phyloP scores from a whole-genome alignment of 2,329 filamentous ascomycete genomes.

The Diaporthe vexans region DNA sequence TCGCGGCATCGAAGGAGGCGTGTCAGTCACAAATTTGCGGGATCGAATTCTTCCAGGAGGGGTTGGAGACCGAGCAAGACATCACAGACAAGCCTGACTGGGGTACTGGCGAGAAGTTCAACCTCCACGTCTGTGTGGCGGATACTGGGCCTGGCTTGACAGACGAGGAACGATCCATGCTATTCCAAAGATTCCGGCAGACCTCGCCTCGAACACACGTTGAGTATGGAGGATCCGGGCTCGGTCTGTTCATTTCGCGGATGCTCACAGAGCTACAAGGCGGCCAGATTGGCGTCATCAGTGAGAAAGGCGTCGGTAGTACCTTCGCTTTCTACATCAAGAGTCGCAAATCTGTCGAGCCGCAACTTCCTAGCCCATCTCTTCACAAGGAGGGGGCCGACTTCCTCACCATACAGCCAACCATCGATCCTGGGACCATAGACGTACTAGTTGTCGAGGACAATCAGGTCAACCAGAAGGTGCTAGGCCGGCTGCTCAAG shows the following conservation, averaged over 20 bases:
- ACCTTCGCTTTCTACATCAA: conserved; percentile 85
- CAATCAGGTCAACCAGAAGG: conserved; percentile 76
- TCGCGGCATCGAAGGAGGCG: conserved; percentile 73
- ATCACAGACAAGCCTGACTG: conserved; percentile 73
- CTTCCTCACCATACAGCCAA: conserved; percentile 39
- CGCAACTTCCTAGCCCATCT: conserved; percentile 49
- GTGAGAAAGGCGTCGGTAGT: conserved; percentile 76
- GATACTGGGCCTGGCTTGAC: conserved; percentile 81
- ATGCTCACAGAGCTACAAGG: conserved; percentile 83
- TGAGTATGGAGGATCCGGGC: conserved; percentile 83
- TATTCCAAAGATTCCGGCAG: conserved; percentile 86
- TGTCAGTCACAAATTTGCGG: conserved; percentile 56
- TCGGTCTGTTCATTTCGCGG: conserved; percentile 84
- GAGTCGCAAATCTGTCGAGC: conserved; percentile 63
- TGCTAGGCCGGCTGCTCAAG: conserved; percentile 72
- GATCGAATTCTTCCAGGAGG: conserved; percentile 62
- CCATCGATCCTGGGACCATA: conserved; percentile 54
- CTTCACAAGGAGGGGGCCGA: conserved; percentile 44
- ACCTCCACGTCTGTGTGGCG: conserved; percentile 78
- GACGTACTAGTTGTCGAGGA: conserved; percentile 77
- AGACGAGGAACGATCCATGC: conserved; percentile 77
- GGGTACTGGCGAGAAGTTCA: conserved; percentile 79
- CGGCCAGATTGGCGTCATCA: conserved; percentile 81
- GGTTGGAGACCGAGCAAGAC: conserved; percentile 57
- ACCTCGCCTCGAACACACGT: conserved; percentile 82